Base-by-base conservation (phyloP, 805 yeast species). In the Lachancea meyersii region DNA sequence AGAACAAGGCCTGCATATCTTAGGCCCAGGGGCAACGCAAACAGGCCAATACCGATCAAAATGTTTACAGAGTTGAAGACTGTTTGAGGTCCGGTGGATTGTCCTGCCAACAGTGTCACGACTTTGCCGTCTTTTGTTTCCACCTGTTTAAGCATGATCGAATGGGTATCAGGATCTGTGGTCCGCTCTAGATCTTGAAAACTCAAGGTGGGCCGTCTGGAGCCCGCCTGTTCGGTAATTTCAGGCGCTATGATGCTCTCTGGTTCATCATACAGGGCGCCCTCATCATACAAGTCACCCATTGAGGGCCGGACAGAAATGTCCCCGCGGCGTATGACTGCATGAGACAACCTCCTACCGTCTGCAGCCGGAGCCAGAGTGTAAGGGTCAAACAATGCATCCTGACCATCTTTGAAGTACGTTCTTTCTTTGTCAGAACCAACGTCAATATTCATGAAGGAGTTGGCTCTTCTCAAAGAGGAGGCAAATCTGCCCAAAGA, bases 401-500 rank as follows among this genome's bases (percentile, higher is more conserved):
- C 89, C 21, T 65, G 69, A 47, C 69, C 74, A 52, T 69, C 76
- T 53, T 58, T 70, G 57, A 85, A 82, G 49, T 74, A 85, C 0
- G 88, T 80, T 50, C 94, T 66, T 26, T 74, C 69, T 13, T 54
- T 50, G 9, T 57, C 61, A 3, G 65, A 46, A 28, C 61, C 51
- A 1, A 72, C 64, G 42, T 75, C 80, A 44, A 76, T 69, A 6
- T 78, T 75, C 52, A 71, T 76, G 50, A 83, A 77, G 2, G 87
- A 77, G 58, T 85, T 91, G 1, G 95, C 93, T 58, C 96, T 73
- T 31, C 79, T 75, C 55, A 73, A 78, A 0, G 95, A 86, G 11
- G 85, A 77, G 1, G 94, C 94, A 64, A 86, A 86, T 43, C 84
- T 78, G 45, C 81, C 79, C 32, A 86, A 59, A 1, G 93, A 82